phyloP scores from a whole-genome alignment of 768 basidiomycete genomes.

The Chalciporus chontae region DNA sequence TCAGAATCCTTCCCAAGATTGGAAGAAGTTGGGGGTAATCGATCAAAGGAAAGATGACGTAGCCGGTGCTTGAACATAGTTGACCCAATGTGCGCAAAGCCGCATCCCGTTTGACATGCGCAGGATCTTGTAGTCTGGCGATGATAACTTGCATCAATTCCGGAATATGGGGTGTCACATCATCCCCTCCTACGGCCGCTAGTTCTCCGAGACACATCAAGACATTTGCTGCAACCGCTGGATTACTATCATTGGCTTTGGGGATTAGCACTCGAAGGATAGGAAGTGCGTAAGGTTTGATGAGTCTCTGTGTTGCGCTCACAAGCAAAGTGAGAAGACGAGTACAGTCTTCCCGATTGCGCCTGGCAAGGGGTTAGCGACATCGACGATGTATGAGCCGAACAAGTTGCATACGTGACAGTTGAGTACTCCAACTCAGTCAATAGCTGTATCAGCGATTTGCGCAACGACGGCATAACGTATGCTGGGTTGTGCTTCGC shows the following conservation, averaged over 20 bases:
- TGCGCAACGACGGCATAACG: conserved; percentile 95
- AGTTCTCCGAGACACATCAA: conserved; percentile 94
- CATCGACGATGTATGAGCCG: background rate
- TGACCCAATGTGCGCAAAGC: conserved; percentile 93
- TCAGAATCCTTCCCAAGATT: conserved; percentile 77
- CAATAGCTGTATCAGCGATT: conserved; percentile 91
- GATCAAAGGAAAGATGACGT: conserved; percentile 86
- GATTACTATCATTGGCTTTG: conserved; percentile 82
- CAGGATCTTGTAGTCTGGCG: conserved; percentile 83
- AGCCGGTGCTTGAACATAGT: conserved; percentile 92
- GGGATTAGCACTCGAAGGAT: conserved; percentile 90
- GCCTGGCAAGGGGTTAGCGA: conserved; percentile 40
- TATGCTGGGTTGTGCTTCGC: conserved; percentile 96
- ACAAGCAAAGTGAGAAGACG: conserved; percentile 85
- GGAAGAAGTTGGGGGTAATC: conserved; percentile 91
- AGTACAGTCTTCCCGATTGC: conserved; percentile 89
- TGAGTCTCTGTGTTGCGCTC: conserved; percentile 87
- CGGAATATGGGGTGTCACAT: conserved; percentile 76
- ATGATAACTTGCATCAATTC: conserved; percentile 91
- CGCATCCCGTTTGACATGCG: conserved; percentile 86
- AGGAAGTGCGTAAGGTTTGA: conserved; percentile 92
- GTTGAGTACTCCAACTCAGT: conserved; percentile 97
- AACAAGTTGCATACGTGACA: conserved; percentile 56
- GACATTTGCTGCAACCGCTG: conserved; percentile 88
- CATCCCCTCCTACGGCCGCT: conserved; percentile 90